Evolutionary conservation across 129 eudicot genomes (phyloP), one percentile per base, ranked within the genome.

Genomic region (Flaveria ramosissima): DNA sequence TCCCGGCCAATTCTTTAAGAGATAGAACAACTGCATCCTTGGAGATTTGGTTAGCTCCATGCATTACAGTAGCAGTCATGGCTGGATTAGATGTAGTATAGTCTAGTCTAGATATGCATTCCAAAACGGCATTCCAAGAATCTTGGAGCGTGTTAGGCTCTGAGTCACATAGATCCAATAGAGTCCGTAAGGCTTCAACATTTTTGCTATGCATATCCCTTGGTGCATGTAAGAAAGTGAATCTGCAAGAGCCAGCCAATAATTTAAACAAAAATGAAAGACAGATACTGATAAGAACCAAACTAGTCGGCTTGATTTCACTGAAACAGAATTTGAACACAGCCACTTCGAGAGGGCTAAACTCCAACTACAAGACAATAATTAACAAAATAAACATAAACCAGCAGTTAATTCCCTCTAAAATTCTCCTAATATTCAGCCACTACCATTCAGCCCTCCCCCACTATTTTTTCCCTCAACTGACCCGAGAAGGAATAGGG

Each of bases 41-140:
- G 39, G 98, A 83, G 30, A 85, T 85, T 51, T 90, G 98, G 80
- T 88, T 90, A 55, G 96, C 86, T 64, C 95, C 98, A 77, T 81
- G 96, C 96, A 90, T 93, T 23, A 93, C 84, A 20, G 78, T 82
- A 77, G 95, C 86, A 60, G 88, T 77, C 86, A 90, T 84, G 26
- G 88, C 74, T 70, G 96, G 96, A 75, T 84, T 83, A 45, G 95
- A 88, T 23, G 84, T 84, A 9, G 82, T 77, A 84, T 79, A 90
- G 43, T 90, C 98, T 67, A 93, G 92, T 24, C 98, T 90, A 61
- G 98, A 93, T 79, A 93, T 78, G 84, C 98, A 93, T 77, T 90
- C 95, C 57, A 93, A 77, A 77, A 90, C 86, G 10, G 98, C 98
- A 77, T 81, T 80, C 98, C 98, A 93, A 15, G 98, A 84, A 81